Conservation (phyloP, 108 stramenopile genomes). For the Cyclotella cryptica region DNA sequence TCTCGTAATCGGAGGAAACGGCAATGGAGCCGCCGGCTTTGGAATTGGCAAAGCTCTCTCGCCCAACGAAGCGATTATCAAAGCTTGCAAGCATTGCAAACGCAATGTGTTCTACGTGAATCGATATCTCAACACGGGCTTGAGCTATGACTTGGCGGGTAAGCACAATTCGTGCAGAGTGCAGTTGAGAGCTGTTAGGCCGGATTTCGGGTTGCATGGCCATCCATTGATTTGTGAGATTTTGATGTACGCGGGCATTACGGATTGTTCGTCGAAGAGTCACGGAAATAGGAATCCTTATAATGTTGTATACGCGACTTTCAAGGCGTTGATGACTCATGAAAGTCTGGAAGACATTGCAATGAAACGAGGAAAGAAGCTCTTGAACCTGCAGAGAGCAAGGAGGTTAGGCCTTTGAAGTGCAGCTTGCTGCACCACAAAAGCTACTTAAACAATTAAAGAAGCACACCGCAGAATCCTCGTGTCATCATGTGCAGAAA, state of each 20-base stretch:
- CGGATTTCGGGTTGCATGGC: constrained; percentile 77
- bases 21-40: constrained; percentile 95
- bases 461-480: not conserved
- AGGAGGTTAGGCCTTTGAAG: constrained; percentile 70
- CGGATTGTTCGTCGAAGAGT: constrained; percentile 81
- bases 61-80: constrained; percentile 83
- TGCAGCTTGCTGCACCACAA: no score
- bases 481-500: no score
- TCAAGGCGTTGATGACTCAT: constrained; percentile 91
- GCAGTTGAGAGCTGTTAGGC: constrained; percentile 62
- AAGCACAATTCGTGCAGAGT: constrained; percentile 93
- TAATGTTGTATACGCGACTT: constrained; percentile 91
- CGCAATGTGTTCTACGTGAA: constrained; percentile 94
- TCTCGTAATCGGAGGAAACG: constrained; percentile 93
- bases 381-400: constrained; percentile 79
- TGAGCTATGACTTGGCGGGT: constrained; percentile 85
- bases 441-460: no score
- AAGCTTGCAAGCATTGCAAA: constrained; percentile 77
- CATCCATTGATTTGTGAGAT: constrained; percentile 79
- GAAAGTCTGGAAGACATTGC: constrained; percentile 91
- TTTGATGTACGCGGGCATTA: constrained; percentile 85
- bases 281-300: constrained; percentile 87
- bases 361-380: constrained; percentile 86
- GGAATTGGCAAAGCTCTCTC: constrained; percentile 92
- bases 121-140: constrained; percentile 72